These are phyloP conservation scores for Neonectria faginata DNA, from an alignment of 2,329 filamentous ascomycete genomes.

Conservation along the genomic window DNA sequence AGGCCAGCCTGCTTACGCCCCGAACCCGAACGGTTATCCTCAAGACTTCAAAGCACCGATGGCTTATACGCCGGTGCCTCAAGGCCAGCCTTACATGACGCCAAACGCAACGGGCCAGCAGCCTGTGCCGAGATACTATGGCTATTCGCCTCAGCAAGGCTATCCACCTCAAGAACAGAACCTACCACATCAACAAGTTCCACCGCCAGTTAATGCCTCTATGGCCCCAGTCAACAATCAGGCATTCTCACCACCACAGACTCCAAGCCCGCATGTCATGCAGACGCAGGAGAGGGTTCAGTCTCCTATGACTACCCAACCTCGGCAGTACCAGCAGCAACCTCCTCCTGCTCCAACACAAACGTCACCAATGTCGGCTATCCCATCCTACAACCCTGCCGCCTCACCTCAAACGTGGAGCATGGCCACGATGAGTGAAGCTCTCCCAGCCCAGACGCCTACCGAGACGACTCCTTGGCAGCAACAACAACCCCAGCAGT, in stretches of 20 bases:
- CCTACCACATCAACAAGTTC: background rate
- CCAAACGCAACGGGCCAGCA: conserved; percentile 11
- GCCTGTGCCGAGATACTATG: conserved; percentile 9
- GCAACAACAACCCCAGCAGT: background rate
- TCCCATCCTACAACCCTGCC: background rate
- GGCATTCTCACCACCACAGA: conserved; percentile 24
- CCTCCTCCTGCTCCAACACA: background rate
- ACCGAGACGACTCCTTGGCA: background rate
- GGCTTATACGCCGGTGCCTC: background rate
- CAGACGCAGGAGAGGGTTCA: background rate
- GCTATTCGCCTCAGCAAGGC: conserved; percentile 4
- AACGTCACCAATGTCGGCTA: background rate
- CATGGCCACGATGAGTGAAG: conserved; percentile 29
- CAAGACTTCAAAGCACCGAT: conserved; percentile 24
- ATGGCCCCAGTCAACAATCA: background rate
- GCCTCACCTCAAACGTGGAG: conserved; percentile 19
- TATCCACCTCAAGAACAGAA: background rate
- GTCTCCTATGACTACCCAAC: background rate
- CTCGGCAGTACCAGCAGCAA: conserved; percentile 9
- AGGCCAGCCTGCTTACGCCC: background rate
- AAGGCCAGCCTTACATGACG: background rate
- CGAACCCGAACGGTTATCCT: conserved; percentile 9
- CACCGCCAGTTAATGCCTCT: background rate
- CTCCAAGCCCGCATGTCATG: background rate
- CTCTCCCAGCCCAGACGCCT: conserved; percentile 26